These are phyloP conservation scores for Rhododendron vialii DNA, from an alignment of 148 eudicot genomes.

Conservation along the genomic window DNA sequence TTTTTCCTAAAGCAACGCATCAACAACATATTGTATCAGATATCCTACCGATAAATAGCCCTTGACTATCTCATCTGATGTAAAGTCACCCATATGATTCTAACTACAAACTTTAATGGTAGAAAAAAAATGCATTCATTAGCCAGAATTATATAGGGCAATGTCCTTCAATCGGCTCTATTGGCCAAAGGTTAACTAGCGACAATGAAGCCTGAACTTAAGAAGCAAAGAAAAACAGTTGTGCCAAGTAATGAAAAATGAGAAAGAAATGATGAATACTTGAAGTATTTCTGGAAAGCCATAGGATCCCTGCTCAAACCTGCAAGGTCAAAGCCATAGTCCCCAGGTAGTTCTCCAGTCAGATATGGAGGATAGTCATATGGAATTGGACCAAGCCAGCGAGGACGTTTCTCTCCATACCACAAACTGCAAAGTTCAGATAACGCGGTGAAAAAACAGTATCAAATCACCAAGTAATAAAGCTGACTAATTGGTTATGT, in stretches of 20 bases:
- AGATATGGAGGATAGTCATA: constrained; percentile 79
- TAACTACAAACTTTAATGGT: background rate
- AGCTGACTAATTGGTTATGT: background rate
- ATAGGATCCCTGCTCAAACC: constrained; percentile 71
- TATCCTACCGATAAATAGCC: background rate
- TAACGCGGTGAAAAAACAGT: background rate
- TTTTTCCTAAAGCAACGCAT: background rate
- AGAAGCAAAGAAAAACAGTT: background rate
- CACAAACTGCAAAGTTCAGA: constrained; percentile 49
- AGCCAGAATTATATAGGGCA: background rate
- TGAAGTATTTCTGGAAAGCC: constrained; percentile 62
- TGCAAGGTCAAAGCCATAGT: constrained; percentile 95
- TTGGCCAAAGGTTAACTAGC: background rate
- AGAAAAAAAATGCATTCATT: background rate
- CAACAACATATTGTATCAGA: background rate
- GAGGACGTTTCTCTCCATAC: constrained; percentile 93
- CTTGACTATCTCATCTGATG: background rate
- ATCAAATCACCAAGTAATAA: background rate
- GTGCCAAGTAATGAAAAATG: background rate
- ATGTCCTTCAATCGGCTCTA: background rate
- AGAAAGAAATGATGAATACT: constrained; percentile 36
- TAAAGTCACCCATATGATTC: background rate
- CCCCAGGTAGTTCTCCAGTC: constrained; percentile 83
- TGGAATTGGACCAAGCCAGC: constrained; percentile 92
- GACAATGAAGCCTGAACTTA: background rate